These are phyloP conservation scores for Gynochthodes officinalis DNA, from an alignment of 257 asterid species.

Conservation along the genomic window DNA sequence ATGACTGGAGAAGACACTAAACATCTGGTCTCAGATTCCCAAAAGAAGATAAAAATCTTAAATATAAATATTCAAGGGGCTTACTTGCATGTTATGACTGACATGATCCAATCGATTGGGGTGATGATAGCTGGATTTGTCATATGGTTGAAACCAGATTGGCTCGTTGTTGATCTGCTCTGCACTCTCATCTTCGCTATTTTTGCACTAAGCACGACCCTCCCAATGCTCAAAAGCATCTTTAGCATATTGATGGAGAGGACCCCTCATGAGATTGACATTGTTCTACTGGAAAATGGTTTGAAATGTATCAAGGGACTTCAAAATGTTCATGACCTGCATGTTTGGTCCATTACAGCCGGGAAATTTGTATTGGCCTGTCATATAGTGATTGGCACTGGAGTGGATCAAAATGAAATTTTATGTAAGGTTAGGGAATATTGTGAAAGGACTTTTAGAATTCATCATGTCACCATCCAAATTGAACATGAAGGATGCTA, in stretches of 20 bases:
- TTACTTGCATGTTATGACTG: constrained; percentile 63
- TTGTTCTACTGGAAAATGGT: constrained; percentile 43
- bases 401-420: constrained; percentile 39
- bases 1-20: constrained; percentile 29
- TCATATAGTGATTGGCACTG: constrained; percentile 52
- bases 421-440: constrained; percentile 43
- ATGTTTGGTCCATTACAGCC: constrained; percentile 65
- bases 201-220: constrained; percentile 47
- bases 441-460: constrained; percentile 40
- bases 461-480: constrained; percentile 72
- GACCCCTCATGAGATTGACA: constrained; percentile 55
- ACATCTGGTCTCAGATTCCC: constrained; percentile 34
- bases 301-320: constrained; percentile 50
- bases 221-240: constrained; percentile 55
- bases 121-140: constrained; percentile 77
- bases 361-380: constrained; percentile 63
- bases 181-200: constrained; percentile 59
- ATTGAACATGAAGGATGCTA: constrained; percentile 44
- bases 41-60: constrained; percentile 16
- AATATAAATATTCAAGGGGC: constrained; percentile 85
- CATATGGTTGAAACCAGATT: constrained; percentile 67
- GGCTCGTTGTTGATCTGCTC: constrained; percentile 65
- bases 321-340: constrained; percentile 66
- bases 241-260: constrained; percentile 62
- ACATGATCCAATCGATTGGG: constrained; percentile 70